phyloP scores from a whole-genome alignment of 208 protist species.

The Blastocrithidia nonstop region DNA sequence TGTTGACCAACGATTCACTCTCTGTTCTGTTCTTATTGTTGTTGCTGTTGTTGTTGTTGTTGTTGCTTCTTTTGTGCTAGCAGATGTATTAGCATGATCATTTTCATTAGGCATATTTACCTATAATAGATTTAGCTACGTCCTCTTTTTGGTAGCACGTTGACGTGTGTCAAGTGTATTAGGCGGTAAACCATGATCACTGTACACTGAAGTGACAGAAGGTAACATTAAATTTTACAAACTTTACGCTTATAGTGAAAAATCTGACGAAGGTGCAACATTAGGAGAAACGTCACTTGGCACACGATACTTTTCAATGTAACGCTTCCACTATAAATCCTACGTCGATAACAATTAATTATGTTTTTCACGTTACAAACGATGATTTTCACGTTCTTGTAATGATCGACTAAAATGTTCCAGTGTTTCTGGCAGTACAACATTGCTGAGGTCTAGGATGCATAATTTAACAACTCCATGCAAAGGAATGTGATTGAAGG shows the following conservation, averaged over 20 bases:
- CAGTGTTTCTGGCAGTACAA: slow-evolving; percentile 45
- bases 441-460: slow-evolving; percentile 36
- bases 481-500: slow-evolving; percentile 62
- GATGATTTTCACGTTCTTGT: slow-evolving; percentile 17
- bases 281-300: not conserved
- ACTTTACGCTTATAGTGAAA: slow-evolving; percentile 36
- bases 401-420: slow-evolving; percentile 23
- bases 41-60: slow-evolving; percentile 1
- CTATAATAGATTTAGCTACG: too few species aligned
- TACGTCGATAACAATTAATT: too few species aligned
- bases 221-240: slow-evolving; percentile 36
- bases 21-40: not conserved
- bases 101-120: too few species aligned
- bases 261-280: slow-evolving; percentile 12
- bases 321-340: too few species aligned
- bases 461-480: slow-evolving; percentile 66
- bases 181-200: slow-evolving; percentile 38
- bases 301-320: too few species aligned
- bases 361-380: slow-evolving; percentile 9
- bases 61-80: not conserved
- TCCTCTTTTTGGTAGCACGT: slow-evolving; percentile 47
- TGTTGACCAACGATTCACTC: slow-evolving; percentile 18
- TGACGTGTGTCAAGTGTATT: slow-evolving; percentile 58
- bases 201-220: slow-evolving; percentile 14
- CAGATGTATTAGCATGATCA: not conserved